Percentiles rank a stretch among this genome's conserved stretches.
Conservation (phyloP, 768 basidiomycete genomes). For the Lactifluus subvellereus region DNA sequence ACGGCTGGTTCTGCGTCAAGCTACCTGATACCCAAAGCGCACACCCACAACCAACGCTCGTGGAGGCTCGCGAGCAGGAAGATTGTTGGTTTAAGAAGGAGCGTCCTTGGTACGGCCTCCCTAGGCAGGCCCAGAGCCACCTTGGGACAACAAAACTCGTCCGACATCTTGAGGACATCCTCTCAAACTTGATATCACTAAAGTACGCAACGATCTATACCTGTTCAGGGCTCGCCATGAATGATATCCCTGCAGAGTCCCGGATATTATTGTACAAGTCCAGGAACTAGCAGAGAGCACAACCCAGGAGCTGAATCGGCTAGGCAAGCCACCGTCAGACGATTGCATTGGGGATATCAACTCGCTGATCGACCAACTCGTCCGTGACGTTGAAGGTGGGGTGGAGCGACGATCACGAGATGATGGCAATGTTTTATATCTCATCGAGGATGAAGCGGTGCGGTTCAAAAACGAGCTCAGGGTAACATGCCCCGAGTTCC, state of each 20-base stretch:
- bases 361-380: slow-evolving; percentile 41
- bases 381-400: slow-evolving; percentile 36
- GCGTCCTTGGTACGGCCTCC: background rate
- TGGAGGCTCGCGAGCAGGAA: slow-evolving; percentile 1
- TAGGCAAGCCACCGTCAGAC: slow-evolving; percentile 45
- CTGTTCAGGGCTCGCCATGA: background rate
- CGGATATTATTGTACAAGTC: slow-evolving; percentile 51
- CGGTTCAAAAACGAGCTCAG: slow-evolving; percentile 9
- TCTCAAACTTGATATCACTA: background rate
- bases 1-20: slow-evolving; percentile 21
- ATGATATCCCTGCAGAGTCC: slow-evolving; percentile 39
- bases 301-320: slow-evolving; percentile 22
- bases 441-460: slow-evolving; percentile 4
- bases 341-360: slow-evolving; percentile 52
- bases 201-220: background rate
- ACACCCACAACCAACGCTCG: background rate
- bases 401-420: slow-evolving; percentile 42
- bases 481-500: slow-evolving; percentile 17
- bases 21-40: slow-evolving; percentile 7
- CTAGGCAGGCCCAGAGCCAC: background rate
- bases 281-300: slow-evolving; percentile 35
- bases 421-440: slow-evolving; percentile 25
- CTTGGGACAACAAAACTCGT: slow-evolving; percentile 9
- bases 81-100: background rate
- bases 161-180: slow-evolving; percentile 2